Percentiles rank a stretch among this genome's conserved stretches.
phyloP scores from a whole-genome alignment of 257 asterid species.

The Rehmannia glutinosa region DNA sequence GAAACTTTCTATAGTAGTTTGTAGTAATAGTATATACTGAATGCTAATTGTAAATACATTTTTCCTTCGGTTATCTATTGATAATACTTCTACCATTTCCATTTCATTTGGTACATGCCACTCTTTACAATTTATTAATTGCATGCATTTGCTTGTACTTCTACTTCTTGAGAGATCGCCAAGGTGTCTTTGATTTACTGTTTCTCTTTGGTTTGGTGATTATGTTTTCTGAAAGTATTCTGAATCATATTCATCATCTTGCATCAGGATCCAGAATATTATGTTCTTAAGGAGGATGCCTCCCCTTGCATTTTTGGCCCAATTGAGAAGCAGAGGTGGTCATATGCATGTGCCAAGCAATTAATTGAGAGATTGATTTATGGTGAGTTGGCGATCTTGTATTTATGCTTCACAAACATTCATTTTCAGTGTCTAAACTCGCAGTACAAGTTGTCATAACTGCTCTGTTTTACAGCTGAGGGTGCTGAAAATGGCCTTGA shows the following conservation, averaged over 20 bases:
- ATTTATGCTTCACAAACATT: constrained; percentile 1
- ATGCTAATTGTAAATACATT: too few relatives aligned
- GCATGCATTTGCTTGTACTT: not conserved
- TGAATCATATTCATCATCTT: constrained; percentile 21
- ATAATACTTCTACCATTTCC: too few relatives aligned
- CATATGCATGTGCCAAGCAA: constrained; percentile 96
- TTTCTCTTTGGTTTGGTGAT: too few relatives aligned
- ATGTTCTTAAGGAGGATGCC: constrained; percentile 67
- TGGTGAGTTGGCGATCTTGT: constrained; percentile 47
- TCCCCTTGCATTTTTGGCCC: constrained; percentile 98
- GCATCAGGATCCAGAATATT: constrained; percentile 77
- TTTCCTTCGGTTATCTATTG: too few relatives aligned
- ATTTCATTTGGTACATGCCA: too few relatives aligned
- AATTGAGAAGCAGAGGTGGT: constrained; percentile 98
- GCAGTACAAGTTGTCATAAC: not conserved
- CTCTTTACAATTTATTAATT: too few relatives aligned
- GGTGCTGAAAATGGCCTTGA: constrained; percentile 98
- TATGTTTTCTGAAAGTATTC: not conserved
- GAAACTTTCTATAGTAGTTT: too few relatives aligned
- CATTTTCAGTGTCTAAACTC: not conserved
- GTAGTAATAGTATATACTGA: too few relatives aligned
- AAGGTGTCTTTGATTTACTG: too few relatives aligned
- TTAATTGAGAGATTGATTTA: constrained; percentile 89
- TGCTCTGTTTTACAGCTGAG: constrained; percentile 61
- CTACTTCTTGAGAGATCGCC: too few relatives aligned